These are phyloP conservation scores for Acorus calamus DNA, from an alignment of 106 monocot species.

Conservation along the genomic window DNA sequence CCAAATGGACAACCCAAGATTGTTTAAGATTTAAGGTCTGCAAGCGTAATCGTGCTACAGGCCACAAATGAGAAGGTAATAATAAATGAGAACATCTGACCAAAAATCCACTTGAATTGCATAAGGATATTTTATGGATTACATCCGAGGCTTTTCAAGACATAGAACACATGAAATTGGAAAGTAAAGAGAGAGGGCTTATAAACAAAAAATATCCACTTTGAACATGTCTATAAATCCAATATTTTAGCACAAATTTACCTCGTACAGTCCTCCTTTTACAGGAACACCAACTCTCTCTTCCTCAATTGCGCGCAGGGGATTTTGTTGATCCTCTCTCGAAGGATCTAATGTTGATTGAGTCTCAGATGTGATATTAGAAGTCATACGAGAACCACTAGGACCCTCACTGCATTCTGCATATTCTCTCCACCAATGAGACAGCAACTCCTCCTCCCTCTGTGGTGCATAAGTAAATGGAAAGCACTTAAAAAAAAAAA, in stretches of 20 bases:
- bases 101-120: too few species aligned
- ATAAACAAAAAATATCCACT: neutral
- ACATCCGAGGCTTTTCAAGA: too few species aligned
- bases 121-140: too few species aligned
- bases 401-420: constrained; percentile 96
- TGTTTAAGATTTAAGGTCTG: too few species aligned
- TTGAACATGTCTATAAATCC: neutral
- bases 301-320: constrained; percentile 59
- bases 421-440: constrained; percentile 93
- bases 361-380: constrained; percentile 2
- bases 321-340: constrained; percentile 10
- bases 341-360: too few species aligned
- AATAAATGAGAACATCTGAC: too few species aligned
- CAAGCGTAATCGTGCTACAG: too few species aligned
- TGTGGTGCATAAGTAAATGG: constrained; percentile 10
- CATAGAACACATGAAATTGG: too few species aligned
- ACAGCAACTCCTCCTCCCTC: constrained; percentile 88
- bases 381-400: constrained; percentile 17
- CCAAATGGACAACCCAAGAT: too few species aligned
- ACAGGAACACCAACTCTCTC: constrained; percentile 98
- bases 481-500: neutral
- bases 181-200: too few species aligned
- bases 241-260: constrained; percentile 11
- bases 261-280: constrained; percentile 99
- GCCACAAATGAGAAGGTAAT: too few species aligned